Conservation (phyloP, 2,329 filamentous ascomycete genomes). For the Colletotrichum liaoningense region DNA sequence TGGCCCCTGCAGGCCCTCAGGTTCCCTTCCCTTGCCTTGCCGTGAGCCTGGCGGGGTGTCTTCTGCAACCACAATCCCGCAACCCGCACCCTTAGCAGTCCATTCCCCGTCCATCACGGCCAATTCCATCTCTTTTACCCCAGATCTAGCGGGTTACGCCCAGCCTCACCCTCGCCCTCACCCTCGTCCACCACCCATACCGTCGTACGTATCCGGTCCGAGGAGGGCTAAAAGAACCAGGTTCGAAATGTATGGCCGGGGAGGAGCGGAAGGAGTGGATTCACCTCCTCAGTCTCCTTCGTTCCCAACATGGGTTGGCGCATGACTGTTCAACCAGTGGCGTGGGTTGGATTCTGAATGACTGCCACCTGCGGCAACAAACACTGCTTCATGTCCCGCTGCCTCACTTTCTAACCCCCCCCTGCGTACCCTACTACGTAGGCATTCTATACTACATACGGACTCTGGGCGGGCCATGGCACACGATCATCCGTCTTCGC, state of each 20-base stretch:
- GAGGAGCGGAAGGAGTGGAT: neutral
- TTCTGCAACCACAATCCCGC: neutral
- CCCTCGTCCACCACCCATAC: no score
- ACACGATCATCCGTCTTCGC: neutral
- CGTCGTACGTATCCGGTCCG: neutral
- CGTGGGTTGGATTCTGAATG: neutral
- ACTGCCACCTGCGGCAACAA: neutral
- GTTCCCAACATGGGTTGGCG: neutral
- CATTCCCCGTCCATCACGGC: neutral
- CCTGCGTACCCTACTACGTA: neutral
- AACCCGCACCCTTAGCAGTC: neutral
- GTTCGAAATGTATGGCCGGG: conserved; percentile 4
- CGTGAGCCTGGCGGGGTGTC: neutral
- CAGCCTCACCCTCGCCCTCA: neutral
- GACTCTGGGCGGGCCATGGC: neutral
- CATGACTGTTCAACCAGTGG: neutral
- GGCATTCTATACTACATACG: neutral
- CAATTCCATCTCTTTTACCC: conserved; percentile 8
- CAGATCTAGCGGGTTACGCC: conserved; percentile 14
- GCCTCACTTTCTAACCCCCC: neutral
- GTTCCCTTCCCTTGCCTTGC: neutral
- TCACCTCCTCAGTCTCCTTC: neutral
- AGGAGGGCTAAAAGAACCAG: neutral
- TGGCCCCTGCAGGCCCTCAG: no score
- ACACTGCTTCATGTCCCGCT: neutral